Evolutionary conservation across 306 rosid genomes (phyloP), one percentile per base, ranked within the genome.

Genomic region (Pueraria montana): DNA sequence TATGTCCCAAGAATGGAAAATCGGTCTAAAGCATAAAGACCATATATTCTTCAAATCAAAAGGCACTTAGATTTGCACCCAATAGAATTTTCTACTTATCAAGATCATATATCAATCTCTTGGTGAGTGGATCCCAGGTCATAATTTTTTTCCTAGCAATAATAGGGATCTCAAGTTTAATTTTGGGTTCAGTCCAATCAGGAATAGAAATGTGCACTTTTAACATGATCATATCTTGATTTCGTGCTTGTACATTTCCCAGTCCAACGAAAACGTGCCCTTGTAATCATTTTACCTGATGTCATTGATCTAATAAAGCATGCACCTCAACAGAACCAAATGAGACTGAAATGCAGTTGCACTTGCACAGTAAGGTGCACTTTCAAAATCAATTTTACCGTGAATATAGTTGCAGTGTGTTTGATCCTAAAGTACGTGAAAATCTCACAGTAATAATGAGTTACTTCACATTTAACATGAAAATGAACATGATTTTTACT

Each of bases 1-100:
- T 26, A 17, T 53, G 80, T 50, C 4, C 68, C 14, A 26, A 46
- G 23, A 17, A 64, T 38, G 36, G 62, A 52, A 61, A 78, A 72
- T 49, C 40, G 70, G 16, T 32, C 20, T 32, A 59, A 46, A 46
- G 65, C 42, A 45, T 10, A 49, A 38, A 21, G 4, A 23, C 3
- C 34, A 30, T 18, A 23, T 67, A 40, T 67, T 20, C 73, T 67
- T 40, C 52, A 40, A n/a, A 67, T 40, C n/a, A 11, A 67, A 67
- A 67, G 73, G 72, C 50, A 38, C 72, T 38, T 0, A 9, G 46
- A n/a, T 18, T 17, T 38, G 27, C 72, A 36, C 48, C 72, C 26
- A n/a, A 34, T 17, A 34, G 30, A 27, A 4, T 10, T n/a, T 17
- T 65, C 46, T 17, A 63, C 30, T 34, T 64, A 17, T 64, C 6